Conservation (phyloP, 2,329 filamentous ascomycete genomes). For the Diplodia intermedia region DNA sequence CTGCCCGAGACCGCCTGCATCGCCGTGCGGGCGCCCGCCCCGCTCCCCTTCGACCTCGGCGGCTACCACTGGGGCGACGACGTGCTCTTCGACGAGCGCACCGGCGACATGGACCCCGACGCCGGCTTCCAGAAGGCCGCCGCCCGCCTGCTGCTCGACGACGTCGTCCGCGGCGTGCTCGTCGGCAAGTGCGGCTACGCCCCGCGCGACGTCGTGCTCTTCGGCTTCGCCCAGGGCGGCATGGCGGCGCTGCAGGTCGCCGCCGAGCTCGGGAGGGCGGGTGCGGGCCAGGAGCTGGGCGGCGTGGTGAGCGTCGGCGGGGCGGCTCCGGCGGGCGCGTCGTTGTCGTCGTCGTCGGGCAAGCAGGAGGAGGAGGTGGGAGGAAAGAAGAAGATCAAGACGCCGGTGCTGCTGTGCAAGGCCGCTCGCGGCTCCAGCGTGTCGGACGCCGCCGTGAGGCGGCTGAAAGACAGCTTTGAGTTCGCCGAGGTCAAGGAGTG, state of each 20-base stretch:
- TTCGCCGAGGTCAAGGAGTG: constrained; percentile 49
- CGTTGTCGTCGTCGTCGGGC: constrained; percentile 33
- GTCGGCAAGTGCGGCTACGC: constrained; percentile 57
- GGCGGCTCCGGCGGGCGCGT: constrained; percentile 54
- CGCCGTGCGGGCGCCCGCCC: constrained; percentile 72
- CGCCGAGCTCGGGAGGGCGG: constrained; percentile 39
- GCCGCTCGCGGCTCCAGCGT: constrained; percentile 61
- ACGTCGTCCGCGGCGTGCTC: constrained; percentile 54
- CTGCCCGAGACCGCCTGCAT: constrained; percentile 81
- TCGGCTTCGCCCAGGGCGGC: constrained; percentile 65
- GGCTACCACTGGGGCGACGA: constrained; percentile 70
- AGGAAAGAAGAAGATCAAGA: constrained; percentile 61
- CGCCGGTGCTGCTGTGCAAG: constrained; percentile 68
- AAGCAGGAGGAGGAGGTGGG: constrained; percentile 32
- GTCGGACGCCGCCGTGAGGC: constrained; percentile 68
- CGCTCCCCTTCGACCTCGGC: constrained; percentile 71
- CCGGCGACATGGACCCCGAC: constrained; percentile 62
- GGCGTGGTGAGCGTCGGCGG: constrained; percentile 71
- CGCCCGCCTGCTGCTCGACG: constrained; percentile 50
- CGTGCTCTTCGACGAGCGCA: constrained; percentile 61
- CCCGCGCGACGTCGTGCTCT: constrained; percentile 58
- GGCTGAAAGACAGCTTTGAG: constrained; percentile 69
- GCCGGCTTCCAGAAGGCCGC: constrained; percentile 56
- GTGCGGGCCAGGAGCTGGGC: constrained; percentile 53
- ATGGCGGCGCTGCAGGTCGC: constrained; percentile 60